Conservation (phyloP, 1,284 basidiomycete species). For the Afroboletus lepidellus region DNA sequence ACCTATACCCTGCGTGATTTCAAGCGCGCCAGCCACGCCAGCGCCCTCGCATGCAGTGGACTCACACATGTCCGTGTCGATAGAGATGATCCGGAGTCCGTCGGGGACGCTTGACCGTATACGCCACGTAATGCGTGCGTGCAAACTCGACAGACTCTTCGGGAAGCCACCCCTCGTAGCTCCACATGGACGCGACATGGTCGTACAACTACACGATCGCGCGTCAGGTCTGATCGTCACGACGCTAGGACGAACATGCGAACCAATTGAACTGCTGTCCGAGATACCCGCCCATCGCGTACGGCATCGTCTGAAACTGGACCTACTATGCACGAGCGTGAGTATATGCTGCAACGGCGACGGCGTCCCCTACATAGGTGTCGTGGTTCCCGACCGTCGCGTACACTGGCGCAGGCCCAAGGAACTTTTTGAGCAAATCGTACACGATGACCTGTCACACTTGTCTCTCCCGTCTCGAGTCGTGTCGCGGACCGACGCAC, state of each 20-base stretch:
- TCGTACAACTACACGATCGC: constrained; percentile 56
- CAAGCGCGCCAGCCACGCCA: too few relatives aligned
- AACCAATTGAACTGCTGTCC: constrained; percentile 64
- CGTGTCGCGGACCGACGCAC: constrained; percentile 26
- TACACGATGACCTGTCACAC: constrained; percentile 55
- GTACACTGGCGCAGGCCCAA: constrained; percentile 66
- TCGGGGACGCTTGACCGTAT: constrained; percentile 62
- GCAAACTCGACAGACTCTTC: constrained; percentile 53
- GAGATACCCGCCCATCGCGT: constrained; percentile 50
- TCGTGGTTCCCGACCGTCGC: constrained; percentile 74
- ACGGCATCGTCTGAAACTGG: constrained; percentile 66
- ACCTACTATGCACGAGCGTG: constrained; percentile 6
- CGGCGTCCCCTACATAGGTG: constrained; percentile 46
- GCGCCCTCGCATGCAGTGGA: background rate
- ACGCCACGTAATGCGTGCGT: constrained; percentile 65
- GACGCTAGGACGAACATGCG: constrained; percentile 37
- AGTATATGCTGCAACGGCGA: background rate
- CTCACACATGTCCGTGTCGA: constrained; percentile 71
- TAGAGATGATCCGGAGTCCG: constrained; percentile 66
- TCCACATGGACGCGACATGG: constrained; percentile 62
- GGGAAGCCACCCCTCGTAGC: constrained; percentile 67
- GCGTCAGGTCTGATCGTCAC: background rate
- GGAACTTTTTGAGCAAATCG: constrained; percentile 56
- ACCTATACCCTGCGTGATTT: too few relatives aligned
- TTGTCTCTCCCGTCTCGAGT: too few relatives aligned